phyloP scores from a whole-genome alignment of 2,329 filamentous ascomycete genomes.

The Sclerotinia glacialis region DNA sequence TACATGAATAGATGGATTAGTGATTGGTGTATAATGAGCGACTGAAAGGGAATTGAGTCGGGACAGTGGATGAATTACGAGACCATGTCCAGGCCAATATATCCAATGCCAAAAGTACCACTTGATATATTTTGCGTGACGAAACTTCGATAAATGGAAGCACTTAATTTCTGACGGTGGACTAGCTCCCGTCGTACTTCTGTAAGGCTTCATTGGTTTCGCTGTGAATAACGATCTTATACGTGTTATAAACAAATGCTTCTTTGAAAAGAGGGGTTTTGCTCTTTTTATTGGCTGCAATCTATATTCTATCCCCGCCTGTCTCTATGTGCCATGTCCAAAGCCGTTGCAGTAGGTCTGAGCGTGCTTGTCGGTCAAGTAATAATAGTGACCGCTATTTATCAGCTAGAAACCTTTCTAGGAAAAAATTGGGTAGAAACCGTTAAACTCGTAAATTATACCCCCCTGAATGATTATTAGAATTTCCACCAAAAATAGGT shows the following conservation, averaged over 20 bases:
- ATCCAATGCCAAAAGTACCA: too few relatives aligned
- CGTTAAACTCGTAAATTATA: neutral
- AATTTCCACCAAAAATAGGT: neutral
- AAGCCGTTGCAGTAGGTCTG: neutral
- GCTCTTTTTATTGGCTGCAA: neutral
- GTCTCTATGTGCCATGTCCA: neutral
- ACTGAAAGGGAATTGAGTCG: too few relatives aligned
- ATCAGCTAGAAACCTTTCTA: neutral
- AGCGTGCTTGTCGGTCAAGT: neutral
- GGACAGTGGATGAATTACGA: too few relatives aligned
- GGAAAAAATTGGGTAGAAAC: neutral
- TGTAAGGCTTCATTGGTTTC: neutral
- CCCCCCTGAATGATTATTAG: rapidly evolving
- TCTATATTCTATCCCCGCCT: neutral
- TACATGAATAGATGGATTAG: too few relatives aligned
- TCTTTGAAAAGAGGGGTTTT: neutral
- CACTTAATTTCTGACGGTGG: too few relatives aligned
- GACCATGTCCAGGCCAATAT: too few relatives aligned
- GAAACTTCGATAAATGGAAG: too few relatives aligned
- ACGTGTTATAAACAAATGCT: neutral
- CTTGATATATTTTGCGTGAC: too few relatives aligned
- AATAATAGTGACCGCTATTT: neutral
- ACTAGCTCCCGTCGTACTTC: too few relatives aligned
- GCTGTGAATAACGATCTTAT: neutral
- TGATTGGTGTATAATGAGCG: too few relatives aligned